Conservation (phyloP, 768 basidiomycete species). For the Boletellus ananiceps region DNA sequence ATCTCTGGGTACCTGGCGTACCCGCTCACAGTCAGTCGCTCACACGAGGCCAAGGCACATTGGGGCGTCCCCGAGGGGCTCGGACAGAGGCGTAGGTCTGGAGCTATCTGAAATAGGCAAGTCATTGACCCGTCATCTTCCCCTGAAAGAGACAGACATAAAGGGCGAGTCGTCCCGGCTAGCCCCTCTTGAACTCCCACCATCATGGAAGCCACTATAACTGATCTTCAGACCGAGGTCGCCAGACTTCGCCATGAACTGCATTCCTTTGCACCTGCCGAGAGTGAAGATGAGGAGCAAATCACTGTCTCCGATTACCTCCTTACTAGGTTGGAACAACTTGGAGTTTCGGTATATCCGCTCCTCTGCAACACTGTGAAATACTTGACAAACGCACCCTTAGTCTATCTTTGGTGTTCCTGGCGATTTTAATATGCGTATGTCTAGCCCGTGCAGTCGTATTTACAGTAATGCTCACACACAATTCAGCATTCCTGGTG, state of each 20-base stretch:
- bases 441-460: slow-evolving; percentile 3
- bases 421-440: slow-evolving; percentile 80
- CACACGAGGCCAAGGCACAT: no score
- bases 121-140: not conserved
- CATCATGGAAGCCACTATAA: slow-evolving; percentile 13
- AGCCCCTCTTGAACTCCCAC: not conserved
- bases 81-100: not conserved
- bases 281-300: slow-evolving; percentile 32
- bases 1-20: slow-evolving; percentile 27
- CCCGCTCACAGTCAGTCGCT: slow-evolving; percentile 17
- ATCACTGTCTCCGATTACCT: slow-evolving; percentile 59
- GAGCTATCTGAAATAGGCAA: not conserved
- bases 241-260: slow-evolving; percentile 45
- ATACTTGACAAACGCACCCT: not conserved
- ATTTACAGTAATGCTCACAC: not conserved
- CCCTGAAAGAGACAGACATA: not conserved
- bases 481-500: slow-evolving; percentile 25
- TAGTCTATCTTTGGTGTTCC: slow-evolving; percentile 82
- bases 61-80: slow-evolving; percentile 28
- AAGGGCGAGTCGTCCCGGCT: not conserved
- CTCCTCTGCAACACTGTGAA: not conserved
- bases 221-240: slow-evolving; percentile 41
- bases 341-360: slow-evolving; percentile 53
- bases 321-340: slow-evolving; percentile 56
- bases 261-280: slow-evolving; percentile 33